These are phyloP conservation scores for Wickerhamomyces rabaulensis DNA, from an alignment of 805 yeast species.

Conservation along the genomic window DNA sequence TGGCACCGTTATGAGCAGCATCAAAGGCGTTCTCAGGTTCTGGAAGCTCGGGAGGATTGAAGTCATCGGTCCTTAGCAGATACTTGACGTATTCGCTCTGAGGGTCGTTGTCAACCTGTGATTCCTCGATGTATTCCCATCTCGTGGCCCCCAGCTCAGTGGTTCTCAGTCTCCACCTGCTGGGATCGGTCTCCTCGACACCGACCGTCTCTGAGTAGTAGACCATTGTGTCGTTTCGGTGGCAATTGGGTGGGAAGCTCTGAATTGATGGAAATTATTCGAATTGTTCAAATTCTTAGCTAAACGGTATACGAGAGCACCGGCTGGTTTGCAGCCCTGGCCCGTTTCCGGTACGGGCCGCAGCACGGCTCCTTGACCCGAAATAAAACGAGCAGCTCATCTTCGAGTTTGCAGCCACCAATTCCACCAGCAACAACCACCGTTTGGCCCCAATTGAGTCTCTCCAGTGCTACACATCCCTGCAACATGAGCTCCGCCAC, in stretches of 20 bases:
- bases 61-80: constrained; percentile 37
- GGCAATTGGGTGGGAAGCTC: background rate
- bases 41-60: constrained; percentile 33
- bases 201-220: constrained; percentile 68
- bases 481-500: background rate
- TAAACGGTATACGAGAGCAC: background rate
- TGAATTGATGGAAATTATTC: too few relatives aligned
- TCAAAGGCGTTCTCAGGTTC: constrained; percentile 41
- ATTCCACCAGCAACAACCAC: background rate
- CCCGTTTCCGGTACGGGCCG: background rate
- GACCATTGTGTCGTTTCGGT: background rate
- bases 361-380: background rate
- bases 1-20: constrained; percentile 70
- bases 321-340: background rate
- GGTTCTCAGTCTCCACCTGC: constrained; percentile 69
- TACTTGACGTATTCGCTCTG: constrained; percentile 57
- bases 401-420: background rate
- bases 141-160: constrained; percentile 71
- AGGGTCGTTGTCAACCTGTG: constrained; percentile 35
- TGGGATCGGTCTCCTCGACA: constrained; percentile 60
- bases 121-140: constrained; percentile 62
- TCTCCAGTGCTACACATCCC: background rate
- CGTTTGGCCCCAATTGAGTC: background rate
- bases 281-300: too few relatives aligned
- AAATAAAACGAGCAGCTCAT: background rate